Evolutionary conservation across 495 filamentous ascomycete species (phyloP).

Genomic region (Chaetomidium leptoderma): DNA sequence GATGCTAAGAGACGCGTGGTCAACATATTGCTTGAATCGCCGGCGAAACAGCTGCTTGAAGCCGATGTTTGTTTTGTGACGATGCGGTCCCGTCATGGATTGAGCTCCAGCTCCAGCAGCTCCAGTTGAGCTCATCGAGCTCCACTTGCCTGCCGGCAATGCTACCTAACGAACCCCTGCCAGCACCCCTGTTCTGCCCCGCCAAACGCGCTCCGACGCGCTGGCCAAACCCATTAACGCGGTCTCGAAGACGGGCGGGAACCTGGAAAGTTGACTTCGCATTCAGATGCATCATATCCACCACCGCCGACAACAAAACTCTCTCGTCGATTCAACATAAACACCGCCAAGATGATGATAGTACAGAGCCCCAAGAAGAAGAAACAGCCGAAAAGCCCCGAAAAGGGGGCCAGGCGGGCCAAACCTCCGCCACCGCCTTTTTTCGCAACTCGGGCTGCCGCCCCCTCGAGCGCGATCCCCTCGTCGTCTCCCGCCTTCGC

Average conservation of each 20-base stretch:
- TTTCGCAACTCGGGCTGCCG: conserved; percentile 38
- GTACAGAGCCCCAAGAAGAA: conserved; percentile 31
- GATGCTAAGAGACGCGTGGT: conserved; percentile 14
- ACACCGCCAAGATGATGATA: conserved; percentile 27
- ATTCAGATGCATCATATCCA: too few relatives aligned
- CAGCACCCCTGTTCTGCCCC: conserved; percentile 17
- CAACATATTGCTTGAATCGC: conserved; percentile 20
- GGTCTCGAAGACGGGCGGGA: background rate
- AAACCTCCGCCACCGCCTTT: conserved; percentile 35
- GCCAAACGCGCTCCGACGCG: conserved; percentile 29
- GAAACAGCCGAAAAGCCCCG: conserved; percentile 15
- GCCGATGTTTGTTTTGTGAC: background rate
- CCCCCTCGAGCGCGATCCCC: conserved; percentile 53
- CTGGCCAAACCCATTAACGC: conserved; percentile 31
- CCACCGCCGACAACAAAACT: background rate
- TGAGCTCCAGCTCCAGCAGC: background rate
- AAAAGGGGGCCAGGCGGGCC: conserved; percentile 27
- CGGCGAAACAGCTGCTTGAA: background rate
- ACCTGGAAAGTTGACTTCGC: too few relatives aligned
- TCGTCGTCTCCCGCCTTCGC: conserved; percentile 89
- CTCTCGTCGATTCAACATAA: background rate
- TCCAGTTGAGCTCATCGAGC: background rate
- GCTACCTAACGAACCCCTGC: background rate
- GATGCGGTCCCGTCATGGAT: conserved; percentile 7
- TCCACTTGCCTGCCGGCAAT: conserved; percentile 14